Evolutionary conservation across 2,329 filamentous ascomycete species (phyloP).

Genomic region (Magnaporthales sp.): DNA sequence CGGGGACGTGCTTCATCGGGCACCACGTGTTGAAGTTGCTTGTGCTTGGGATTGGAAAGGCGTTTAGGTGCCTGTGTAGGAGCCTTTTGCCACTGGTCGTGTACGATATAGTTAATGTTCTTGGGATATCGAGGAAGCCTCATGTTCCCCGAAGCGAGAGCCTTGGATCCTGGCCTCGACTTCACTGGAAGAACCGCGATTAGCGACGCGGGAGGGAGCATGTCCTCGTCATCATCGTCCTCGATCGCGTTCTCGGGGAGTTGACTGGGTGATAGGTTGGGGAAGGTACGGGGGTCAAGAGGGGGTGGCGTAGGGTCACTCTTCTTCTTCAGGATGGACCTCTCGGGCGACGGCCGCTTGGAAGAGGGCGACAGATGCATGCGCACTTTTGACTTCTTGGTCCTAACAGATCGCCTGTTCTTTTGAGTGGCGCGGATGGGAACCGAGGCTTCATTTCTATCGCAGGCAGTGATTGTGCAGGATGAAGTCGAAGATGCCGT

Average conservation of each 20-base stretch:
- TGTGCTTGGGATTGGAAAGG: not conserved
- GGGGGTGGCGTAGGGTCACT: not conserved
- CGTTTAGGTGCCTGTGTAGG: not conserved
- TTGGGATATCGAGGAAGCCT: not conserved
- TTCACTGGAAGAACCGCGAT: not conserved
- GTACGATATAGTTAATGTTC: not conserved
- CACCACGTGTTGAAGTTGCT: not conserved
- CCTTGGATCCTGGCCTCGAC: not conserved
- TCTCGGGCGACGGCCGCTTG: not conserved
- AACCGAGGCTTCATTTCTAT: not conserved
- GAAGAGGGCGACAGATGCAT: not conserved
- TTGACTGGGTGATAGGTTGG: not conserved
- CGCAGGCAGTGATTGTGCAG: not conserved
- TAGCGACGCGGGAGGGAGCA: not conserved
- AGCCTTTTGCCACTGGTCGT: not conserved
- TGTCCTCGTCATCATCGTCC: not conserved
- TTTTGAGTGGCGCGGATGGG: not conserved
- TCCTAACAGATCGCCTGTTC: not conserved
- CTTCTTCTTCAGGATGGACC: slow-evolving; percentile 1
- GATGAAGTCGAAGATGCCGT: not conserved
- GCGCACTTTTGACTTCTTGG: slow-evolving; percentile 25
- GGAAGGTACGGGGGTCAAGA: not conserved
- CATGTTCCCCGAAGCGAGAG: not conserved
- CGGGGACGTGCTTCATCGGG: not conserved
- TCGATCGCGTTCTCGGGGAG: not conserved